These are phyloP conservation scores for Calvatia gigantea DNA, from an alignment of 768 basidiomycete species.

Conservation along the genomic window DNA sequence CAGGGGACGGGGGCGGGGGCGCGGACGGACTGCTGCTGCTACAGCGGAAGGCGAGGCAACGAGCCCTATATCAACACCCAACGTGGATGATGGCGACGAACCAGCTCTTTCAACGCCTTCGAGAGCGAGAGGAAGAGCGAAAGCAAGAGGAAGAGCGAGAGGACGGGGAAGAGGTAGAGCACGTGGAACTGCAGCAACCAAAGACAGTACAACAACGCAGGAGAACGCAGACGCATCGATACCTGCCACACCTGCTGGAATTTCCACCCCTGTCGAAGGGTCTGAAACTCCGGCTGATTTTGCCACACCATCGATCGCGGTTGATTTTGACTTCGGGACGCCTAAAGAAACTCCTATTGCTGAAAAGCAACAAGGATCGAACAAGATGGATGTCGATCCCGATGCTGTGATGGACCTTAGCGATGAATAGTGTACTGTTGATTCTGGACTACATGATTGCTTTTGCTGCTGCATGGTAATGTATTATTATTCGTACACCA, in stretches of 20 bases:
- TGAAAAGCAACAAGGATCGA: background rate
- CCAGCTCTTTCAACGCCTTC: slow-evolving; percentile 18
- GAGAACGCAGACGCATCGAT: slow-evolving; percentile 14
- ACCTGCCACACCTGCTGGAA: slow-evolving; percentile 26
- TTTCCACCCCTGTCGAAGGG: slow-evolving; percentile 27
- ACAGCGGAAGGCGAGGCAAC: slow-evolving; percentile 11
- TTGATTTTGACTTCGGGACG: background rate
- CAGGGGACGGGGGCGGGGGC: slow-evolving; percentile 12
- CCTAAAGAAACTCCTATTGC: background rate
- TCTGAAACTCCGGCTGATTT: slow-evolving; percentile 18
- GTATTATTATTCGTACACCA: background rate
- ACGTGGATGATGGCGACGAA: slow-evolving; percentile 19
- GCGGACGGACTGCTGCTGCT: slow-evolving; percentile 12
- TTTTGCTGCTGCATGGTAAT: background rate
- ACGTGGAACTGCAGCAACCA: slow-evolving; percentile 20
- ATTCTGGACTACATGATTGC: background rate
- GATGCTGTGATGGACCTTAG: slow-evolving; percentile 23
- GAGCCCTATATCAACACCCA: slow-evolving; percentile 16
- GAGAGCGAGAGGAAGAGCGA: slow-evolving; percentile 30
- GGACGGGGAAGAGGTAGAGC: slow-evolving; percentile 31
- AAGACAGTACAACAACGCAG: slow-evolving; percentile 11
- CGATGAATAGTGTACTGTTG: slow-evolving; percentile 12
- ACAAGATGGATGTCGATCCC: slow-evolving; percentile 5
- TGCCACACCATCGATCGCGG: background rate
- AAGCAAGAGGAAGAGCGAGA: slow-evolving; percentile 30